These are phyloP conservation scores for Asclepias syriaca DNA, from an alignment of 257 asterid genomes.

Conservation along the genomic window DNA sequence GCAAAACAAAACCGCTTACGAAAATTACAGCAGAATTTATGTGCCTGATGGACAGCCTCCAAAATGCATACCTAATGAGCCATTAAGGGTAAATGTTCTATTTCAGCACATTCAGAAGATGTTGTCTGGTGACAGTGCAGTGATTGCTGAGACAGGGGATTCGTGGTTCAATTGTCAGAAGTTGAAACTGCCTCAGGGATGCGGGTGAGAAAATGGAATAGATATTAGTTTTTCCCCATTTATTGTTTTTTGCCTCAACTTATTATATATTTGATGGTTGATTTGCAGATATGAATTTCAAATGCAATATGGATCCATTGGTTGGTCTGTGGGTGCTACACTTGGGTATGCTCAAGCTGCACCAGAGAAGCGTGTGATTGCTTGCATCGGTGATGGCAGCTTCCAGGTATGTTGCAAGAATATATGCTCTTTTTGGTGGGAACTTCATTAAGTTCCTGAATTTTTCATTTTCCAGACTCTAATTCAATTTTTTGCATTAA, in stretches of 20 bases:
- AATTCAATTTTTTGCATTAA: not conserved
- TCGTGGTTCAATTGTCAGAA: slow-evolving; percentile 89
- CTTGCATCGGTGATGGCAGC: slow-evolving; percentile 88
- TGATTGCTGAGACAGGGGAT: slow-evolving; percentile 82
- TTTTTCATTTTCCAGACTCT: not conserved
- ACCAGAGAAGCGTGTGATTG: slow-evolving; percentile 60
- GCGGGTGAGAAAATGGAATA: slow-evolving; percentile 45
- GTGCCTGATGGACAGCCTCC: slow-evolving; percentile 64
- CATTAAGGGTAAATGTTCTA: slow-evolving; percentile 65
- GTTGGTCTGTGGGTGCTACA: slow-evolving; percentile 92
- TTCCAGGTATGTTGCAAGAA: slow-evolving; percentile 47
- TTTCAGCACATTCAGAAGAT: slow-evolving; percentile 68
- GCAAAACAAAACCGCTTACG: slow-evolving; percentile 59
- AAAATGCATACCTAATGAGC: slow-evolving; percentile 48
- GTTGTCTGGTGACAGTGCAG: slow-evolving; percentile 55
- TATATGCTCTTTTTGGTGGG: not conserved
- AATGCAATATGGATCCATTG: slow-evolving; percentile 85
- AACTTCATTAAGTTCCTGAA: not conserved
- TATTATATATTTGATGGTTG: not conserved
- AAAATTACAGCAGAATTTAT: slow-evolving; percentile 68
- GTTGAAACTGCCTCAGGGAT: slow-evolving; percentile 58
- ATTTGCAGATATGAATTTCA: slow-evolving; percentile 65
- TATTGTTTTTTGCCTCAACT: not conserved
- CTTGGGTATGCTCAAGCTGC: slow-evolving; percentile 81
- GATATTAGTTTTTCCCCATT: not conserved